Base-by-base conservation (phyloP, 176 grass and related monocot species). In the Aechmea fasciata region DNA sequence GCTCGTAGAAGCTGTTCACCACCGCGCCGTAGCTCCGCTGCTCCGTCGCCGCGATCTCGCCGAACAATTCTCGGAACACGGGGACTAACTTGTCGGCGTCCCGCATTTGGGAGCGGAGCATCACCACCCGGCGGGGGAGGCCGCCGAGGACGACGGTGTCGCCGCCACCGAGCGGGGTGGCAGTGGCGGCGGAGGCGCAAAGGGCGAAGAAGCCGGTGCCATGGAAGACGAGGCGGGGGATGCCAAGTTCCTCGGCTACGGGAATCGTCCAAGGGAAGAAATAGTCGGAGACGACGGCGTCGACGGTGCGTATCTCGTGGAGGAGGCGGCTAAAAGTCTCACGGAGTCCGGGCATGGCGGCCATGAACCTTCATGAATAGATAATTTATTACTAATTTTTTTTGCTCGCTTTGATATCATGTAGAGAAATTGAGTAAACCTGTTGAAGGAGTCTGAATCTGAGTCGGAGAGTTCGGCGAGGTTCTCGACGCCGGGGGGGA, bases 1-100 rank as follows among this genome's bases (percentile, higher is more conserved):
- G 18, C 4, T 74, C 72, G 59, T 74, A 64, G n/a, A n/a, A n/a
- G 59, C 48, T 74, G 47, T 74, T 74, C 0, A 74, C 72, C 11
- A 74, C 48, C 1, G 25, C 9, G 17, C 72, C 72, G 47, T 74
- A 74, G 59, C 48, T 65, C 2, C 47, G 26, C 10, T 9, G 9
- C n/a, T 61, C 33, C 6, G 47, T 20, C n/a, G 48, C 2, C 57
- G 17, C n/a, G 10, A 61, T 61, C 55, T 15, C 10, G 10, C 51
- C 47, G 3, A 11, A 13, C 7, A 65, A 12, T 18, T 10, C 17
- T 10, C 13, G 11, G 9, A 74, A 24, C 8, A 29, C 3, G 2
- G 8, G 3, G 18, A 10, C 0, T 11, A 8, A 14, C 13, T 48
- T 3, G 11, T n/a, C 18, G 13, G 1, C 33, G 10, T 41, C 55